These are phyloP conservation scores for Lasiosphaeris hirsuta DNA, from an alignment of 495 filamentous ascomycete genomes.

Conservation along the genomic window DNA sequence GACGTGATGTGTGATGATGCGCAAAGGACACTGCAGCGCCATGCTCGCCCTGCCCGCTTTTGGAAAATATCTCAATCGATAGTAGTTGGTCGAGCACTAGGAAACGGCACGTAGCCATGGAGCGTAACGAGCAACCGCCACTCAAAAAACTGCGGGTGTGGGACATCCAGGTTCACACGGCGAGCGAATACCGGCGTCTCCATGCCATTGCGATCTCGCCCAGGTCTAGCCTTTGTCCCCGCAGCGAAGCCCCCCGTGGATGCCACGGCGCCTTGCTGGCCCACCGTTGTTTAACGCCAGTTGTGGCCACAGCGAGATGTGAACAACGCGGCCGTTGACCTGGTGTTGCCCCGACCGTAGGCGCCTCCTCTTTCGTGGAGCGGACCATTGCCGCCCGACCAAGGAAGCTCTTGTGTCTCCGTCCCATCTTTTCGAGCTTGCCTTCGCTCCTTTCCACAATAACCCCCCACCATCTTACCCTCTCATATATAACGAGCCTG, in stretches of 20 bases:
- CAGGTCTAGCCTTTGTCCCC: not conserved
- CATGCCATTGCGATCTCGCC: not conserved
- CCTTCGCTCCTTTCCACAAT: conserved; percentile 1
- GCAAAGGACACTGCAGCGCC: not conserved
- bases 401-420: conserved; percentile 8
- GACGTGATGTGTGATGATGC: not conserved
- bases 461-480: conserved; percentile 2
- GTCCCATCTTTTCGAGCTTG: conserved; percentile 7
- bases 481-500: conserved; percentile 7
- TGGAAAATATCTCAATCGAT: not conserved
- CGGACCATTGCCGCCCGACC: conserved; percentile 1
- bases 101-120: not conserved
- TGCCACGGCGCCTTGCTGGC: not conserved
- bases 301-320: not conserved
- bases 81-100: not conserved
- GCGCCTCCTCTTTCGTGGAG: not conserved
- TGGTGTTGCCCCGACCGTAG: not conserved
- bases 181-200: conserved; percentile 11
- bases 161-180: not conserved
- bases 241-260: conserved; percentile 10
- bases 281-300: conserved; percentile 3
- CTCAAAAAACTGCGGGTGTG: not conserved
- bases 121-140: no score
- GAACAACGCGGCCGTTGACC: not conserved
- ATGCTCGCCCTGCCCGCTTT: not conserved